phyloP scores from a whole-genome alignment of 805 yeast genomes.

The Starmerella kuoi region DNA sequence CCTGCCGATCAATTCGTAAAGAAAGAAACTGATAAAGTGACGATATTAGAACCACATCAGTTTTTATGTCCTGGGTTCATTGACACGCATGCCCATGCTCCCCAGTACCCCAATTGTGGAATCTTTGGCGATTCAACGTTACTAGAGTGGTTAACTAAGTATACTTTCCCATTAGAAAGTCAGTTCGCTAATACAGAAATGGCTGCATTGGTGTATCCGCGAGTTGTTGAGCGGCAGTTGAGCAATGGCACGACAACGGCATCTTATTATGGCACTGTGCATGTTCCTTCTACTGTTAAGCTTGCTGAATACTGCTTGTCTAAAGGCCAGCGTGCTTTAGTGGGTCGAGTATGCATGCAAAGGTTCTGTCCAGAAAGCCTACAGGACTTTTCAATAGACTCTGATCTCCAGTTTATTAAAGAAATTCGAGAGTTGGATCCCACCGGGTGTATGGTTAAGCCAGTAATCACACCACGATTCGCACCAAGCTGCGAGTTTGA shows the following conservation, averaged over 20 bases:
- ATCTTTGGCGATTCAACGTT: conserved; percentile 76
- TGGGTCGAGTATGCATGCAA: conserved; percentile 94
- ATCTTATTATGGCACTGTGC: conserved; percentile 81
- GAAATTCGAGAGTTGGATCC: conserved; percentile 48
- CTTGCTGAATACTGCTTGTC: conserved; percentile 59
- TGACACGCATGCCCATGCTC: conserved; percentile 76
- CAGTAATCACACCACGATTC: conserved; percentile 84
- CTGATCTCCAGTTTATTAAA: conserved; percentile 45
- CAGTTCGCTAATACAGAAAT: conserved; percentile 41
- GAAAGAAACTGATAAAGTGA: not conserved
- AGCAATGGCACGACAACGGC: conserved; percentile 83
- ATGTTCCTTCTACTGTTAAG: conserved; percentile 57
- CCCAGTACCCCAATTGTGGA: conserved; percentile 72
- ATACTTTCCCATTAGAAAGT: conserved; percentile 83
- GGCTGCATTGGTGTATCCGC: conserved; percentile 53
- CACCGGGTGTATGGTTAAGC: conserved; percentile 40
- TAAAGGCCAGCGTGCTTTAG: conserved; percentile 73
- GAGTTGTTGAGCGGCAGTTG: conserved; percentile 59
- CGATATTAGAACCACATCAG: conserved; percentile 12
- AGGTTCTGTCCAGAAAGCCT: conserved; percentile 61
- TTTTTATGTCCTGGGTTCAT: conserved; percentile 77
- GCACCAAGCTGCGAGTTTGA: conserved; percentile 74
- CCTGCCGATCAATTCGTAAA: conserved; percentile 2
- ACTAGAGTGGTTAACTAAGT: conserved; percentile 75
- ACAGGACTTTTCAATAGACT: conserved; percentile 39